Conservation (phyloP, 2,329 filamentous ascomycete genomes). For the Phialocephala subalpina region DNA sequence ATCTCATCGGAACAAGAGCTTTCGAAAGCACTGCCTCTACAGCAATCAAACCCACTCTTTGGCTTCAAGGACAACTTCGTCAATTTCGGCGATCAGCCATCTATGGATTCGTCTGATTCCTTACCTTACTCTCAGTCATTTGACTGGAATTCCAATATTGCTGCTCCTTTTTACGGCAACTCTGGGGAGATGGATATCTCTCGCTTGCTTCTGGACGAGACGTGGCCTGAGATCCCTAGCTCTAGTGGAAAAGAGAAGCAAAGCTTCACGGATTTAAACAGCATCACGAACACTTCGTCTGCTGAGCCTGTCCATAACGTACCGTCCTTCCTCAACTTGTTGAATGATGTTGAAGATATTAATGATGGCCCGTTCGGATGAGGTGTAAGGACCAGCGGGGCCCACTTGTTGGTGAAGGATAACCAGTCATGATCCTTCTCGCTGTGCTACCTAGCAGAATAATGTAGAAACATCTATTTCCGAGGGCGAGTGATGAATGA, state of each 20-base stretch:
- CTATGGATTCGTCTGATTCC: slow-evolving; percentile 43
- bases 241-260: slow-evolving; percentile 37
- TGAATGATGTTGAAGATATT: slow-evolving; percentile 33
- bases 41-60: slow-evolving; percentile 22
- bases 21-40: slow-evolving; percentile 24
- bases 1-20: slow-evolving; percentile 33
- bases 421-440: background rate
- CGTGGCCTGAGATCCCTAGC: slow-evolving; percentile 38
- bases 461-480: too few relatives aligned
- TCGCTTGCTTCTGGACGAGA: slow-evolving; percentile 64
- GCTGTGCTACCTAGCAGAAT: too few relatives aligned
- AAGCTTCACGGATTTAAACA: slow-evolving; percentile 38
- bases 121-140: slow-evolving; percentile 48
- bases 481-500: too few relatives aligned
- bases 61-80: slow-evolving; percentile 21
- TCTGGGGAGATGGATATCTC: slow-evolving; percentile 69
- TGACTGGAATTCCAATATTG: slow-evolving; percentile 54
- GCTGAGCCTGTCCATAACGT: slow-evolving; percentile 31
- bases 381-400: background rate
- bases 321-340: slow-evolving; percentile 37
- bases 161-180: slow-evolving; percentile 50
- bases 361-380: slow-evolving; percentile 26
- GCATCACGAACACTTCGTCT: slow-evolving; percentile 37
- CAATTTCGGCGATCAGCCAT: slow-evolving; percentile 34
- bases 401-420: background rate